Conservation (phyloP, 2,329 filamentous ascomycete genomes). For the Colletotrichum kahawae region DNA sequence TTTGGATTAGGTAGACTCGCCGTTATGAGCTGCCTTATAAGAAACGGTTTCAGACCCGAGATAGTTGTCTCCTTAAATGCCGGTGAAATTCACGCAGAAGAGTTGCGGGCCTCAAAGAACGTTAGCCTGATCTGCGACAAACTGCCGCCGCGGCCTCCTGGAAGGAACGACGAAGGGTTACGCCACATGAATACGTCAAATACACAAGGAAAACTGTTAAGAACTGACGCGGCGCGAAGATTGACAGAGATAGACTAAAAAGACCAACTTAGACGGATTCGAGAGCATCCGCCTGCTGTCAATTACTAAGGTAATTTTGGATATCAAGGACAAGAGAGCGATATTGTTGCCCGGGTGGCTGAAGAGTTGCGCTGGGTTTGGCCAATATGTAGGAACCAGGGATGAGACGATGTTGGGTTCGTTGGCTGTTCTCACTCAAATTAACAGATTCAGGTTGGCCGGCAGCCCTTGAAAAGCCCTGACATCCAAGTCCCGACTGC, state of each 20-base stretch:
- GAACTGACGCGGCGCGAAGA: neutral
- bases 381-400: neutral
- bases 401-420: neutral
- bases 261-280: neutral
- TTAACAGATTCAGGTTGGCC: neutral
- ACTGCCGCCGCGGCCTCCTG: neutral
- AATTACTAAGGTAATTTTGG: neutral
- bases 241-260: neutral
- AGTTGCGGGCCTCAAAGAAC: neutral
- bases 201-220: neutral
- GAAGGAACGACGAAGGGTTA: neutral
- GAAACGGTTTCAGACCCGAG: neutral
- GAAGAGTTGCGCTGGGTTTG: neutral
- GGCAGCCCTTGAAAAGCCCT: neutral
- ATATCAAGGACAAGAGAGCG: neutral
- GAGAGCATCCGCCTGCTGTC: neutral
- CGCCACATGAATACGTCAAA: neutral
- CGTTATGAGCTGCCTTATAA: neutral
- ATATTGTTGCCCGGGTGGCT: neutral
- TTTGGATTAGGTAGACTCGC: too few species aligned
- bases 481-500: neutral
- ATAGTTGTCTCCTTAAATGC: accelerated
- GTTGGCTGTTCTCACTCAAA: neutral
- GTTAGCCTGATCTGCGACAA: neutral
- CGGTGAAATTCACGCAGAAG: too few species aligned